Evolutionary conservation across 2,329 filamentous ascomycete genomes (phyloP).

Genomic region (Cladophialophora immunda): DNA sequence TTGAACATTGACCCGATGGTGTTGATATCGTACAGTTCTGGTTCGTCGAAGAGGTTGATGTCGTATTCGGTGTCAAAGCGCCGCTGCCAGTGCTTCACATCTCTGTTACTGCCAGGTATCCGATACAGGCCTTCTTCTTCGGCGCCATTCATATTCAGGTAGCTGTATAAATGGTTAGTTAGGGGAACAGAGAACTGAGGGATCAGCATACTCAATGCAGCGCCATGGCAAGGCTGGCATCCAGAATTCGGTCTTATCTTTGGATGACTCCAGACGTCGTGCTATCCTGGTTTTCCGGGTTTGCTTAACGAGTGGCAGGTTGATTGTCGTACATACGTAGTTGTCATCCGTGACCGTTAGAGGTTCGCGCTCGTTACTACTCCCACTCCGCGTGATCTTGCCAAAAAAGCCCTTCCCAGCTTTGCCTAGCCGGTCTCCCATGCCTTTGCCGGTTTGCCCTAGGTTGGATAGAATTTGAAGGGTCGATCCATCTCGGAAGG

Average conservation of each 20-base stretch:
- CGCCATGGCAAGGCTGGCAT: constrained; percentile 96
- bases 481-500: constrained; percentile 68
- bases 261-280: constrained; percentile 83
- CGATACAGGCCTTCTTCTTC: constrained; percentile 94
- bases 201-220: constrained; percentile 78
- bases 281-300: constrained; percentile 91
- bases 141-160: constrained; percentile 91
- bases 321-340: constrained; percentile 85
- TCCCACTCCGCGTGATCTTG: constrained; percentile 75
- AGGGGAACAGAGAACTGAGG: constrained; percentile 5
- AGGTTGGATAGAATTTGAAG: constrained; percentile 75
- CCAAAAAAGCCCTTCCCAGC: constrained; percentile 84
- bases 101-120: constrained; percentile 86
- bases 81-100: constrained; percentile 92
- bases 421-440: constrained; percentile 74
- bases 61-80: constrained; percentile 88
- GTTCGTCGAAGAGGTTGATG: constrained; percentile 86
- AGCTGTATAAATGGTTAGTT: constrained; percentile 57
- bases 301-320: constrained; percentile 84
- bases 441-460: constrained; percentile 75
- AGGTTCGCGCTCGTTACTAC: constrained; percentile 70
- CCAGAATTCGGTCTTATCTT: constrained; percentile 98
- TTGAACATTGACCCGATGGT: constrained; percentile 97
- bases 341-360: constrained; percentile 76
- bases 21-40: constrained; percentile 93